Evolutionary conservation across 768 basidiomycete species (phyloP).

Genomic region (Mycena galericulata): DNA sequence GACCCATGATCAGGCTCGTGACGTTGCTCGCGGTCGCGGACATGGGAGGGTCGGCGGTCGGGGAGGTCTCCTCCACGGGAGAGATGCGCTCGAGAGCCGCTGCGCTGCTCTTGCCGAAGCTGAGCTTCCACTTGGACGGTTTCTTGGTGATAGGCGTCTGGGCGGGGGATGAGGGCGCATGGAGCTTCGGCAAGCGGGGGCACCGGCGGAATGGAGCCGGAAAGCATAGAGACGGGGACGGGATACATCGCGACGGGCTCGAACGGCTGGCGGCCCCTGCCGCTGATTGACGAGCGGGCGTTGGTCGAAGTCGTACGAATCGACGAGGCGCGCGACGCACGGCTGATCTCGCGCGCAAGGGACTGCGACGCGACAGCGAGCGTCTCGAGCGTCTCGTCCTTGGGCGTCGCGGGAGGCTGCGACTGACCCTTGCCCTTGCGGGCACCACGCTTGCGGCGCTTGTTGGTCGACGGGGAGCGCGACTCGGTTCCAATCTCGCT

Average conservation of each 20-base stretch:
- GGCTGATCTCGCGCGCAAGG: conserved; percentile 87
- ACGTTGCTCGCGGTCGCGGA: conserved; percentile 85
- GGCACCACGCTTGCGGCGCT: conserved; percentile 86
- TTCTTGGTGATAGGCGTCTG: conserved; percentile 70
- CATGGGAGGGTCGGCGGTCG: conserved; percentile 48
- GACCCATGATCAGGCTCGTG: conserved; percentile 77
- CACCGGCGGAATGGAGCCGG: conserved; percentile 28
- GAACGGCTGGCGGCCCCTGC: conserved; percentile 43
- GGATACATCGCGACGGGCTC: conserved; percentile 62
- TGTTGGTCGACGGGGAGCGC: conserved; percentile 78
- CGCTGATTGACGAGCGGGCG: conserved; percentile 42
- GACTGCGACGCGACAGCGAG: conserved; percentile 86
- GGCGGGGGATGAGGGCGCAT: conserved; percentile 38
- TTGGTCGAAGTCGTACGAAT: conserved; percentile 50
- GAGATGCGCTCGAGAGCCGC: conserved; percentile 52
- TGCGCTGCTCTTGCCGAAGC: conserved; percentile 72
- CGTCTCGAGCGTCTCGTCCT: conserved; percentile 72
- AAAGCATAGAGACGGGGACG: conserved; percentile 53
- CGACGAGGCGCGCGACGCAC: conserved; percentile 65
- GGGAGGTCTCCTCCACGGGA: conserved; percentile 53
- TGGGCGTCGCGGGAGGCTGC: conserved; percentile 47
- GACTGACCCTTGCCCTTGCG: conserved; percentile 82
- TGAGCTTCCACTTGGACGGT: conserved; percentile 87
- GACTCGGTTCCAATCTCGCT: conserved; percentile 56
- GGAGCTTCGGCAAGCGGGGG: conserved; percentile 31